These are phyloP conservation scores for Thermomucor indicae-seudaticae DNA, from an alignment of 371 early-diverging fungal species.

Conservation along the genomic window DNA sequence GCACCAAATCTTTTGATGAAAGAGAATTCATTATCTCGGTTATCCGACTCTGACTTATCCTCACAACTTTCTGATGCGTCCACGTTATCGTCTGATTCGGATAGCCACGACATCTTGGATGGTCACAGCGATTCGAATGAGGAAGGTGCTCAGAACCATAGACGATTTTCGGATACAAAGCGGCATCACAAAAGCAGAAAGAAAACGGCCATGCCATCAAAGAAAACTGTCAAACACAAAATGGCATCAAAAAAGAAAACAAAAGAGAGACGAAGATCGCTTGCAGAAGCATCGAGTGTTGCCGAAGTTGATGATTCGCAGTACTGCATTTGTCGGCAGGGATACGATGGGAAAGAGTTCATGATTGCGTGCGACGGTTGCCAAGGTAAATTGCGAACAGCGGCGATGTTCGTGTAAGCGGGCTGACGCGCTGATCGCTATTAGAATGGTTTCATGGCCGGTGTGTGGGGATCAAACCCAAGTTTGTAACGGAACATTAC, in stretches of 20 bases:
- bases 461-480: conserved; percentile 60
- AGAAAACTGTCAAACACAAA: too few relatives aligned
- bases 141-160: not conserved
- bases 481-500: conserved; percentile 45
- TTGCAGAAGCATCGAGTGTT: conserved; percentile 9
- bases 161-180: conserved; percentile 12
- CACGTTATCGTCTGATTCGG: conserved; percentile 34
- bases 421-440: too few relatives aligned
- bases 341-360: conserved; percentile 67
- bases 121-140: too few relatives aligned
- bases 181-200: not conserved
- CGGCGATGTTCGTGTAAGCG: too few relatives aligned
- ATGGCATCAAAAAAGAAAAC: conserved; percentile 11
- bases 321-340: conserved; percentile 53
- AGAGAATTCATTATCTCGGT: conserved; percentile 5
- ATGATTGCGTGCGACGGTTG: conserved; percentile 81
- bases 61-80: conserved; percentile 39
- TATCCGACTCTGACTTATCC: conserved; percentile 31
- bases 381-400: conserved; percentile 41
- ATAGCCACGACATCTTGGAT: too few relatives aligned
- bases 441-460: conserved; percentile 77
- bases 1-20: conserved; percentile 14
- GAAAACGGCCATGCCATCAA: too few relatives aligned
- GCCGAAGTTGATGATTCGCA: conserved; percentile 6
- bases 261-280: conserved; percentile 13